Conservation (phyloP, 306 rosid species). For the Crotalaria pallida region DNA sequence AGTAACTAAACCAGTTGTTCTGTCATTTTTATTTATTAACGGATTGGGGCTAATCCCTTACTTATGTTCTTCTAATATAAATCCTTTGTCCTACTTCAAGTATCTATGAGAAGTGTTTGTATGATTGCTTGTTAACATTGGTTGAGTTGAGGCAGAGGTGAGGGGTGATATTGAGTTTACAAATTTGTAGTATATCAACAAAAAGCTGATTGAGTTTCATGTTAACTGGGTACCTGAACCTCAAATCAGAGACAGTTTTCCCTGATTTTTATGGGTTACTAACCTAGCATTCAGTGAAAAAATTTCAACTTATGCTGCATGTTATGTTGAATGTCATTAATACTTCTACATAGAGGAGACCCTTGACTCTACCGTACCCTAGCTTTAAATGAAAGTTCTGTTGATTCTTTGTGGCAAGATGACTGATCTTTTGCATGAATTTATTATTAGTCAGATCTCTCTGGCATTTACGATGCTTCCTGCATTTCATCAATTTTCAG, state of each 20-base stretch:
- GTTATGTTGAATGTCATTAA: not conserved
- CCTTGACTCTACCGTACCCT: not conserved
- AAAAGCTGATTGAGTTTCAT: not conserved
- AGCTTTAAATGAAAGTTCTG: not conserved
- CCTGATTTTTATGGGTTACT: not conserved
- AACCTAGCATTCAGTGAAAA: not conserved
- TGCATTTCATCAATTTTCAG: not conserved
- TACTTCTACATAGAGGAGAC: not conserved
- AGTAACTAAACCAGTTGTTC: too few species aligned
- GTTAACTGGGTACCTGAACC: not conserved
- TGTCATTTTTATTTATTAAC: too few species aligned
- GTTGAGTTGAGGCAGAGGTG: not conserved
- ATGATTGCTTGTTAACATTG: conserved; percentile 1
- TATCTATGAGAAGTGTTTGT: not conserved
- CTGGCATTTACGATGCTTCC: conserved; percentile 18
- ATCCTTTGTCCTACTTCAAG: too few species aligned
- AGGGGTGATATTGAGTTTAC: not conserved
- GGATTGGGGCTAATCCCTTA: too few species aligned
- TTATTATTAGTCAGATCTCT: conserved; percentile 2
- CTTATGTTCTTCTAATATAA: too few species aligned
- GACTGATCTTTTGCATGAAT: conserved; percentile 13
- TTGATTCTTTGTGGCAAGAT: not conserved
- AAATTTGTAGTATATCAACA: not conserved
- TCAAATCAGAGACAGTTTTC: not conserved
- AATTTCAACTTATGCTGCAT: not conserved